phyloP scores from a whole-genome alignment of 1,139 yeast genomes.

The Hyphopichia burtonii region DNA sequence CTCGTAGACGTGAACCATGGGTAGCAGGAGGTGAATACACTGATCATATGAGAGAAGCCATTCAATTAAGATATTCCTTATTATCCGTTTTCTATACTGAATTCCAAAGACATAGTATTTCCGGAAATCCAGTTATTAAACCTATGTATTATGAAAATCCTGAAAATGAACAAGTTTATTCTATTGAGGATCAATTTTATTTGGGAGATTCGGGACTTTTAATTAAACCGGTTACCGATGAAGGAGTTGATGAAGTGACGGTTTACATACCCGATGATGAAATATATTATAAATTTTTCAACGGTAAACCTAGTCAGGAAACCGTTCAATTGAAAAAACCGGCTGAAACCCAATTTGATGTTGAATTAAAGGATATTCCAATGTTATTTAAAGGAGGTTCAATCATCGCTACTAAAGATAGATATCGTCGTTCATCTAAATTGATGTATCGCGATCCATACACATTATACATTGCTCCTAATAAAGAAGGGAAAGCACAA shows the following conservation, averaged over 20 bases:
- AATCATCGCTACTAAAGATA: constrained; percentile 62
- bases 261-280: constrained; percentile 67
- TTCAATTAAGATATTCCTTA: constrained; percentile 69
- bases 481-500: constrained; percentile 47
- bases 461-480: constrained; percentile 67
- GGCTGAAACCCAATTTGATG: constrained; percentile 21
- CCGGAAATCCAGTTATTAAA: constrained; percentile 69
- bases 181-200: constrained; percentile 81
- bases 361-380: constrained; percentile 67
- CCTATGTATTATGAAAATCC: constrained; percentile 75
- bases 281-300: constrained; percentile 57
- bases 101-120: constrained; percentile 61
- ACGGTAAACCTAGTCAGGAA: constrained; percentile 23
- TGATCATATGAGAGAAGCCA: constrained; percentile 65
- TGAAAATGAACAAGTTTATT: constrained; percentile 46
- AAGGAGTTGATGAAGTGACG: constrained; percentile 42
- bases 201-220: constrained; percentile 71
- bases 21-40: constrained; percentile 74
- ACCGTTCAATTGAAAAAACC: constrained; percentile 11
- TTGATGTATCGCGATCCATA: constrained; percentile 83
- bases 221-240: constrained; percentile 78
- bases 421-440: constrained; percentile 77
- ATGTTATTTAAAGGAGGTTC: constrained; percentile 77
- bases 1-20: constrained; percentile 93
- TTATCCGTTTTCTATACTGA: constrained; percentile 80